Conservation (phyloP, 1,139 yeast species). For the Diutina neorugosa region DNA sequence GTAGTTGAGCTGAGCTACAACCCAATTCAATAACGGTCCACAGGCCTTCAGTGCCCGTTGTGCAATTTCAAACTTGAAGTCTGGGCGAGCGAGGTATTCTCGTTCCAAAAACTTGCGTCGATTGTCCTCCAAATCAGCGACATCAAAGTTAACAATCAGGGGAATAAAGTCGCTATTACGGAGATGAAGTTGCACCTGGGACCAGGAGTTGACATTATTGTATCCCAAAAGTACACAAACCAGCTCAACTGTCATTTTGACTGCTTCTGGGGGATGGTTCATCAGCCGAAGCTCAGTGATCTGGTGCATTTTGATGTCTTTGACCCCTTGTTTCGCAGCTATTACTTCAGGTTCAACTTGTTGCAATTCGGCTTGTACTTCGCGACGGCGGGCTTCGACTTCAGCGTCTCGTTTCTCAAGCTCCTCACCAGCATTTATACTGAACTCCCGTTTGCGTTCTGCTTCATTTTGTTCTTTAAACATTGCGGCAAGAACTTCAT, state of each 20-base stretch:
- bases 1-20: conserved; percentile 69
- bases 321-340: conserved; percentile 81
- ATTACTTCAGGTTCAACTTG: conserved; percentile 74
- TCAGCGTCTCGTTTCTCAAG: conserved; percentile 56
- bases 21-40: conserved; percentile 89
- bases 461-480: conserved; percentile 87
- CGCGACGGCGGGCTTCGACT: conserved; percentile 40
- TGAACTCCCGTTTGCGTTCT: conserved; percentile 80
- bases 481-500: conserved; percentile 61
- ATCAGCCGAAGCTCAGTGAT: conserved; percentile 81
- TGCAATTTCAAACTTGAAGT: conserved; percentile 61
- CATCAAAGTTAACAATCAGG: conserved; percentile 66
- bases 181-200: conserved; percentile 71
- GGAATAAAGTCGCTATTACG: conserved; percentile 83
- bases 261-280: conserved; percentile 85
- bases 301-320: conserved; percentile 85
- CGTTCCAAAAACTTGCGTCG: conserved; percentile 44
- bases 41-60: conserved; percentile 91
- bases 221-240: conserved; percentile 77
- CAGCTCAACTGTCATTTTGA: conserved; percentile 76
- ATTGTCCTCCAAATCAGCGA: conserved; percentile 41
- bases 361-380: conserved; percentile 53
- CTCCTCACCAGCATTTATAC: conserved; percentile 63
- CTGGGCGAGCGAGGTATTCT: conserved; percentile 49
- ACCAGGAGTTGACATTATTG: conserved; percentile 50